A percentile compares a stretch with the other conserved stretches of the same genome.
phyloP scores from a whole-genome alignment of 208 protist species.

The Leishmania arabica region DNA sequence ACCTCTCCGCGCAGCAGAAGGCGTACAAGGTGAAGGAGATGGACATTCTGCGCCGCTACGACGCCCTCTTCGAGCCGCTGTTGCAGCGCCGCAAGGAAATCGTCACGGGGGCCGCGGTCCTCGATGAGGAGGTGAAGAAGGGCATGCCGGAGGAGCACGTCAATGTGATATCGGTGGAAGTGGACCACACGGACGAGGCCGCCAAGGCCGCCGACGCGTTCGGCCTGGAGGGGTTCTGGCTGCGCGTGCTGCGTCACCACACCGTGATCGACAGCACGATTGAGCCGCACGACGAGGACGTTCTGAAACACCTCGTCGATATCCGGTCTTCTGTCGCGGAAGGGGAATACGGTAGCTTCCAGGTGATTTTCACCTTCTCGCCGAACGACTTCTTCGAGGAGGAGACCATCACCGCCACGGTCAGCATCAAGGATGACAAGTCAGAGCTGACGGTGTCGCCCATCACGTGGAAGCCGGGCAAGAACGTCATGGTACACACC shows the following conservation, averaged over 20 bases:
- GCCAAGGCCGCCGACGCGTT: conserved; percentile 11
- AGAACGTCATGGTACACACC: conserved; percentile 70
- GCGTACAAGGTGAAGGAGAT: conserved; percentile 70
- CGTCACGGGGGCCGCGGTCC: conserved; percentile 57
- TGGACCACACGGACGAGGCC: conserved; percentile 21
- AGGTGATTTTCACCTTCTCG: conserved; percentile 78
- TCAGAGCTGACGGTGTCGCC: conserved; percentile 51
- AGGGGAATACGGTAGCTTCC: conserved; percentile 65
- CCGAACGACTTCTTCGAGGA: conserved; percentile 86
- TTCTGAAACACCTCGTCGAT: conserved; percentile 73
- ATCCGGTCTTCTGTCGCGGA: conserved; percentile 56
- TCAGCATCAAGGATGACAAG: conserved; percentile 46
- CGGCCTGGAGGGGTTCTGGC: conserved; percentile 77
- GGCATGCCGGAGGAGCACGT: conserved; percentile 68
- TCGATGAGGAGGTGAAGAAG: conserved; percentile 74
- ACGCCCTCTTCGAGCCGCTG: conserved; percentile 64
- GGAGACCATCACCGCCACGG: conserved; percentile 60
- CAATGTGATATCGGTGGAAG: conserved; percentile 46
- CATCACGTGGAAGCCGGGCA: conserved; percentile 82
- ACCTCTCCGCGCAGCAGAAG: conserved; percentile 60
- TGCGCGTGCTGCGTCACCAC: conserved; percentile 72
- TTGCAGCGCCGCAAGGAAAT: conserved; percentile 76
- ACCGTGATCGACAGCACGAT: conserved; percentile 67
- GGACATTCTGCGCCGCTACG: conserved; percentile 70
- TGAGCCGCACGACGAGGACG: conserved; percentile 72